phyloP scores from a whole-genome alignment of 176 grass and related monocot species.

The Carex cristatella region DNA sequence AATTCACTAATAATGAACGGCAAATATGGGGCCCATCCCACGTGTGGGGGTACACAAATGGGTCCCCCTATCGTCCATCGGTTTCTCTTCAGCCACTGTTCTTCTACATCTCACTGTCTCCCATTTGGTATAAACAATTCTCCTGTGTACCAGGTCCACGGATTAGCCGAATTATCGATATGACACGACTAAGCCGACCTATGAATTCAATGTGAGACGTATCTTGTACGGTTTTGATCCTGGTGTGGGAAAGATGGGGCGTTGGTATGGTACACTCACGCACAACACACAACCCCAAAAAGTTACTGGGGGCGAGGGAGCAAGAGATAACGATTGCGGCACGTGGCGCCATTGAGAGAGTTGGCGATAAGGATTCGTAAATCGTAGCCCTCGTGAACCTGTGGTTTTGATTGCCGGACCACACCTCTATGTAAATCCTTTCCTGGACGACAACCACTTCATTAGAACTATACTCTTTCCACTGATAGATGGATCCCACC shows the following conservation, averaged over 20 bases:
- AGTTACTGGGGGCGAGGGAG: constrained; percentile 16
- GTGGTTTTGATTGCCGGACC: constrained; percentile 19
- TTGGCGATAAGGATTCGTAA: constrained; percentile 36
- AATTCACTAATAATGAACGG: constrained; percentile 20
- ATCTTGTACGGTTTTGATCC: neutral
- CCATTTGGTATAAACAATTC: neutral
- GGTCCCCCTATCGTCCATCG: neutral
- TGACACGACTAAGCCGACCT: too few relatives aligned
- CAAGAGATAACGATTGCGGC: constrained; percentile 37
- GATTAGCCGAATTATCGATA: too few relatives aligned
- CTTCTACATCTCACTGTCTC: constrained; percentile 10
- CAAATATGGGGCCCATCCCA: constrained; percentile 8
- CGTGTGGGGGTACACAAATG: constrained; percentile 27
- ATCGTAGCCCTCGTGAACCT: constrained; percentile 40
- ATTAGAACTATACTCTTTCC: neutral
- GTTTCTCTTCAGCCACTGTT: constrained; percentile 20
- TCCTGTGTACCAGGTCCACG: neutral
- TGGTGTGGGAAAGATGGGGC: neutral
- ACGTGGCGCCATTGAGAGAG: constrained; percentile 34
- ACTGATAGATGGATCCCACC: neutral
- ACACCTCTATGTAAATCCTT: neutral
- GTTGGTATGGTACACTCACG: constrained; percentile 33
- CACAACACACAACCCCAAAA: constrained; percentile 22
- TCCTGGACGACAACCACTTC: neutral
- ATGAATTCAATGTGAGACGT: too few relatives aligned